Evolutionary conservation across 192 early-diverging fungal genomes (phyloP).

Genomic region (Geranomyces michiganensis): DNA sequence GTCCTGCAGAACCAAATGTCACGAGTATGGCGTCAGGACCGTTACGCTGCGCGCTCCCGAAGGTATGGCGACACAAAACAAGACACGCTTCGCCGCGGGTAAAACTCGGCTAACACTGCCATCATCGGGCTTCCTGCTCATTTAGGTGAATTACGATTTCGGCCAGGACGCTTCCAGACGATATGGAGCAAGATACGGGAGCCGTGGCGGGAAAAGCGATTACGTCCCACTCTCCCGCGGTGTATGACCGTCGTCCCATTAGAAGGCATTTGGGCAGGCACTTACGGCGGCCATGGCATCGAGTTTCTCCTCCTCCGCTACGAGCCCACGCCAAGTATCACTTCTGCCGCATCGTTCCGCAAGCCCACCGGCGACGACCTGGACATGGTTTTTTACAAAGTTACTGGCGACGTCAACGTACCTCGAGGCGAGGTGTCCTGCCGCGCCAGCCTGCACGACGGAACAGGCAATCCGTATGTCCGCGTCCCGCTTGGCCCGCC

Average conservation of each 20-base stretch:
- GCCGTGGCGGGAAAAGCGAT: neutral
- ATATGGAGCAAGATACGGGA: slow-evolving; percentile 5
- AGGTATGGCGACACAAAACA: neutral
- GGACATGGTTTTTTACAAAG: slow-evolving; percentile 28
- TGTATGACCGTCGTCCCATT: slow-evolving; percentile 10
- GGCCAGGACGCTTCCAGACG: slow-evolving; percentile 8
- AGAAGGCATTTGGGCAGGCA: slow-evolving; percentile 38
- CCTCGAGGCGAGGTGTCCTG: slow-evolving; percentile 38
- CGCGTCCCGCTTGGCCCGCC: neutral
- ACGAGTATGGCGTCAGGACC: slow-evolving; percentile 25
- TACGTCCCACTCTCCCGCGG: neutral
- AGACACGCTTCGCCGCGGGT: neutral
- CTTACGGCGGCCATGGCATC: slow-evolving; percentile 38
- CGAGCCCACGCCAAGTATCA: neutral
- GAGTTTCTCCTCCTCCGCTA: slow-evolving; percentile 37
- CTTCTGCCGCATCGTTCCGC: neutral
- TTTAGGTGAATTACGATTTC: slow-evolving; percentile 9
- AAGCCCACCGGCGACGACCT: neutral
- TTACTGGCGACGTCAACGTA: slow-evolving; percentile 46
- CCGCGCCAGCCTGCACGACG: slow-evolving; percentile 14
- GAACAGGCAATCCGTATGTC: slow-evolving; percentile 3
- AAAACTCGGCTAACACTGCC: neutral
- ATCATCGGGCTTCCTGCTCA: neutral
- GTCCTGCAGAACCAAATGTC: slow-evolving; percentile 7
- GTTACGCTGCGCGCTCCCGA: slow-evolving; percentile 20